Conservation (phyloP, 805 yeast species). For the Cyberlindnera americana region DNA sequence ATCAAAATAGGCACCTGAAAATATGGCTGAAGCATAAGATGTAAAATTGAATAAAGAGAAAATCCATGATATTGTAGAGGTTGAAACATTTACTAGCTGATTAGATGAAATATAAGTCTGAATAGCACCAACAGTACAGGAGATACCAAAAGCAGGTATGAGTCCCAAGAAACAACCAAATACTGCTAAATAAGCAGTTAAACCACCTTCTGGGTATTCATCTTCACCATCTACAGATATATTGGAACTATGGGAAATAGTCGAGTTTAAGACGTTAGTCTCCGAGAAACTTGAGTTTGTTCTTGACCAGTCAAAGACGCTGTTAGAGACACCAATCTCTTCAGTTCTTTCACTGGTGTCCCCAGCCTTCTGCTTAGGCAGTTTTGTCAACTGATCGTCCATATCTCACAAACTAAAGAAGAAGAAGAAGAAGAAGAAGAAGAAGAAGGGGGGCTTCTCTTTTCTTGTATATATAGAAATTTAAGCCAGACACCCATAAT, state of each 20-base stretch:
- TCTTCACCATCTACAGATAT: slow-evolving; percentile 5
- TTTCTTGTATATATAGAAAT: no score
- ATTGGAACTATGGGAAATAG: slow-evolving; percentile 1
- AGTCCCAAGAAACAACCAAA: slow-evolving; percentile 60
- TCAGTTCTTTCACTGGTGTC: slow-evolving; percentile 9
- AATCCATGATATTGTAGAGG: slow-evolving; percentile 61
- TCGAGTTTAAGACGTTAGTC: slow-evolving; percentile 2
- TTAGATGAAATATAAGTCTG: slow-evolving; percentile 54
- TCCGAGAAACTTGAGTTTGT: slow-evolving; percentile 12
- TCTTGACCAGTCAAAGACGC: slow-evolving; percentile 13
- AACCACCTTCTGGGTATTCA: slow-evolving; percentile 53
- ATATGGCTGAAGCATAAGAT: slow-evolving; percentile 48
- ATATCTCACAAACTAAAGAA: slow-evolving; percentile 24
- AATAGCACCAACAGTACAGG: slow-evolving; percentile 63
- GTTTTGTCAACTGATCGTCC: no score
- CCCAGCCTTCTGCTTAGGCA: slow-evolving; percentile 1
- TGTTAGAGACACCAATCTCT: slow-evolving; percentile 10
- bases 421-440: slow-evolving; percentile 22
- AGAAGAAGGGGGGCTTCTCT: not conserved
- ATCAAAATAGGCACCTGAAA: slow-evolving; percentile 62
- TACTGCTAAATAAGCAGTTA: slow-evolving; percentile 52
- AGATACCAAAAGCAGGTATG: slow-evolving; percentile 54
- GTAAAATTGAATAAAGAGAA: slow-evolving; percentile 57
- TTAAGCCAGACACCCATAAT: no score
- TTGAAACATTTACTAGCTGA: slow-evolving; percentile 47